Percentiles rank a stretch among this genome's conserved stretches.
Evolutionary conservation across 2,329 filamentous ascomycete species (phyloP).

Genomic region (Calonectria henricotiae): DNA sequence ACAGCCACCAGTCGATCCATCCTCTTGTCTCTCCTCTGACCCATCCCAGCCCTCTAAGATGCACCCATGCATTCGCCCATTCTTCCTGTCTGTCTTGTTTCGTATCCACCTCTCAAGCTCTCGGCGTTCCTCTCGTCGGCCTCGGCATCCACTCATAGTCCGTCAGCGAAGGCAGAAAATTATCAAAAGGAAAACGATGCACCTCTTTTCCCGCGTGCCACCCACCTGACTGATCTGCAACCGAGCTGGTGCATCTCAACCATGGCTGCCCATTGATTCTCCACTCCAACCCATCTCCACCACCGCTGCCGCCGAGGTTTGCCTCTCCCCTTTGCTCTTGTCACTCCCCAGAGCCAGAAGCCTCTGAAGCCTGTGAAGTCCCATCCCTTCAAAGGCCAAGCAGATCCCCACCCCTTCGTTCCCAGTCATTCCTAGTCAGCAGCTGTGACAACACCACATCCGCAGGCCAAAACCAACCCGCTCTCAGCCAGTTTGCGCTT

Average conservation of each 20-base stretch:
- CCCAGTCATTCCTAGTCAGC: neutral
- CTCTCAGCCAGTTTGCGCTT: neutral
- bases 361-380: constrained; percentile 23
- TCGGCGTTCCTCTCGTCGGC: constrained; percentile 28
- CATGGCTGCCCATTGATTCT: constrained; percentile 46
- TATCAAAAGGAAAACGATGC: constrained; percentile 43
- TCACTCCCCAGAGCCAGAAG: constrained; percentile 32
- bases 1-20: constrained; percentile 10
- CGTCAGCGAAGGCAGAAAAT: constrained; percentile 24
- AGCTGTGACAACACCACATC: neutral
- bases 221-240: constrained; percentile 50
- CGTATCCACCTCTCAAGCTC: constrained; percentile 37
- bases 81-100: constrained; percentile 5
- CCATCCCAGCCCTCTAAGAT: neutral
- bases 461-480: neutral
- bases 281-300: constrained; percentile 43
- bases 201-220: constrained; percentile 49
- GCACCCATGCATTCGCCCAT: constrained; percentile 4
- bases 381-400: constrained; percentile 9
- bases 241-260: constrained; percentile 44
- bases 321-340: constrained; percentile 31
- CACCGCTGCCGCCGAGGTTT: constrained; percentile 38
- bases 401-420: neutral
- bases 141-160: constrained; percentile 38
- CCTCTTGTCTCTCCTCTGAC: constrained; percentile 11